A percentile compares a stretch with the other conserved stretches of the same genome.
phyloP scores from a whole-genome alignment of 257 asterid species.

The Lycium barbarum region DNA sequence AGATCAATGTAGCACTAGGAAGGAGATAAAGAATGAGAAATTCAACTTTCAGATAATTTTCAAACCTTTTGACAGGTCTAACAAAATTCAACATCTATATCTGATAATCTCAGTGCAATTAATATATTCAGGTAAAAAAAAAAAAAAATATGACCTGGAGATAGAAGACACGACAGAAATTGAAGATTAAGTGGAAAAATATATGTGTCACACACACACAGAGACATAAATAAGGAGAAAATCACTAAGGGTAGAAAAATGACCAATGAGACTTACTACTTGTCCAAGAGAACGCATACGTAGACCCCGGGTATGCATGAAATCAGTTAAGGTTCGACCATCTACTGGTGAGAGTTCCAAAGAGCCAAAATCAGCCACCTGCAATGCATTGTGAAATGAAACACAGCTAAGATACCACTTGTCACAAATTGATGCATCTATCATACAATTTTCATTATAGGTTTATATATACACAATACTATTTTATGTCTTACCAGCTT shows the following conservation, averaged over 20 bases:
- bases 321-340: conserved; percentile 96
- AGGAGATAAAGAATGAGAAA: conserved; percentile 25
- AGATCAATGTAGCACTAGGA: conserved; percentile 3
- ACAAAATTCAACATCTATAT: conserved; percentile 21
- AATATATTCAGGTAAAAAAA: neutral
- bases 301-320: conserved; percentile 99
- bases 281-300: conserved; percentile 98
- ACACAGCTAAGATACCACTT: conserved; percentile 33
- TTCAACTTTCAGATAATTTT: conserved; percentile 24
- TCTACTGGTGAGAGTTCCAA: conserved; percentile 98
- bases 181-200: conserved; percentile 12
- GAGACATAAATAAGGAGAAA: neutral
- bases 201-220: neutral
- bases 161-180: neutral
- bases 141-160: conserved; percentile 9
- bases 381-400: conserved; percentile 41
- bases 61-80: neutral
- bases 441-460: conserved; percentile 23
- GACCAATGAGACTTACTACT: conserved; percentile 68
- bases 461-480: conserved; percentile 22
- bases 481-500: conserved; percentile 68
- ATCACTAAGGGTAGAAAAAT: conserved; percentile 3
- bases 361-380: conserved; percentile 99
- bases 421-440: conserved; percentile 24
- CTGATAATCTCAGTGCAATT: conserved; percentile 6